Percentiles rank a stretch among this genome's conserved stretches.
phyloP scores from a whole-genome alignment of 2,329 filamentous ascomycete species.

The Cordyceps militaris region DNA sequence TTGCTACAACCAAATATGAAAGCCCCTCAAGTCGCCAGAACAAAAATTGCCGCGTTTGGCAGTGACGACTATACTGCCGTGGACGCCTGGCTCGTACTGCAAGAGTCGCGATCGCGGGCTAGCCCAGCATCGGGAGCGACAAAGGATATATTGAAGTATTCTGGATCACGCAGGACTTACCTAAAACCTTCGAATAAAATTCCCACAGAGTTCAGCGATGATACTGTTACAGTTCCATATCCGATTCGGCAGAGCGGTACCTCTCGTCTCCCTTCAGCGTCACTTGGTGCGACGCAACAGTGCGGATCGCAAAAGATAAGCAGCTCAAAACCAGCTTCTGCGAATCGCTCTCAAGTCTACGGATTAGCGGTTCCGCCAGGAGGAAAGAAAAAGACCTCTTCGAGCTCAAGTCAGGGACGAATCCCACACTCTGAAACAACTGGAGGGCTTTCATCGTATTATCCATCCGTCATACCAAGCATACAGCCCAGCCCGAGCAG shows the following conservation, averaged over 20 bases:
- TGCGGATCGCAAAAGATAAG: background rate
- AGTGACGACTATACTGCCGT: constrained; percentile 29
- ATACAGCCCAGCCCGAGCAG: constrained; percentile 27
- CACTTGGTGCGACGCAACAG: background rate
- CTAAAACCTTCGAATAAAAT: background rate
- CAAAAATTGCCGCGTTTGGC: background rate
- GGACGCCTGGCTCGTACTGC: constrained; percentile 31
- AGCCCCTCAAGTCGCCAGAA: background rate
- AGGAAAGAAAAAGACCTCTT: background rate
- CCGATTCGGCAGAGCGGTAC: background rate
- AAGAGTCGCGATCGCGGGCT: constrained; percentile 24
- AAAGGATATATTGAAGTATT: background rate
- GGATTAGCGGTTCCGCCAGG: background rate
- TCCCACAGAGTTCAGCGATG: background rate
- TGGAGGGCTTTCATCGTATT: constrained; percentile 25
- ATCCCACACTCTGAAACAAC: constrained; percentile 15
- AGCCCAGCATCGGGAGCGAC: constrained; percentile 15
- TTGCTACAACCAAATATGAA: background rate
- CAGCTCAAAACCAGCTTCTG: background rate
- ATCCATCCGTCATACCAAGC: constrained; percentile 27
- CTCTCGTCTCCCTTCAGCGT: background rate
- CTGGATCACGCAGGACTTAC: background rate
- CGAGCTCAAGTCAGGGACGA: background rate
- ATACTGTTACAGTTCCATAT: background rate
- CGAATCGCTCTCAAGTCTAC: background rate